phyloP scores from a whole-genome alignment of 2,329 filamentous ascomycete genomes.

The Colletotrichum simmondsii region DNA sequence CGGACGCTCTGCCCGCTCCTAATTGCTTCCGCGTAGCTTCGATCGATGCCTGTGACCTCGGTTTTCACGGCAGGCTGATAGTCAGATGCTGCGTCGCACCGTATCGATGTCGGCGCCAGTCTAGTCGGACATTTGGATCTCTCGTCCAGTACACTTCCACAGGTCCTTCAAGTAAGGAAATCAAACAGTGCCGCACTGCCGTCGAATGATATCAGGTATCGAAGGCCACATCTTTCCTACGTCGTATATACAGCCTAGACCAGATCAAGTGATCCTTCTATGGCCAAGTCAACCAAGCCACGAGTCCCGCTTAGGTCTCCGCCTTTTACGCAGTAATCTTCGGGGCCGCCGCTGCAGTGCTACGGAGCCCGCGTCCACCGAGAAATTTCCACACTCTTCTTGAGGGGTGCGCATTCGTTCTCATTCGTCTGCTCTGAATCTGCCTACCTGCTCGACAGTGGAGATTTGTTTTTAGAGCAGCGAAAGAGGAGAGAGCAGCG shows the following conservation, averaged over 20 bases:
- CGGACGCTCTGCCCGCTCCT: background rate
- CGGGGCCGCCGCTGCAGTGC: conserved; percentile 11
- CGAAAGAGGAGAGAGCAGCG: background rate
- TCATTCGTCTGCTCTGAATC: background rate
- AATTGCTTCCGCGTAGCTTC: background rate
- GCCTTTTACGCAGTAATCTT: background rate
- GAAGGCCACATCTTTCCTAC: background rate
- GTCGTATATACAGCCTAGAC: background rate
- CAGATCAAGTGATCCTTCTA: conserved; percentile 5
- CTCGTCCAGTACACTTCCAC: too few species aligned
- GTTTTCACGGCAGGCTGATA: background rate
- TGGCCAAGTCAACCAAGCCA: conserved; percentile 1
- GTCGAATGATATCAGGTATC: background rate
- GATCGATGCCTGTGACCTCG: background rate
- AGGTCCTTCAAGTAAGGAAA: background rate
- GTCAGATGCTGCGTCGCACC: background rate
- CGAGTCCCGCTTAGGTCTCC: background rate
- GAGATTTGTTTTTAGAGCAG: background rate
- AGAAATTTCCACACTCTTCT: background rate
- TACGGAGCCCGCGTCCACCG: conserved; percentile 5
- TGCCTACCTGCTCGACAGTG: too few species aligned
- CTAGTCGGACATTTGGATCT: background rate
- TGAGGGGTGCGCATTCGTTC: background rate
- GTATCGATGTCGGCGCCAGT: background rate
- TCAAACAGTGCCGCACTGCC: background rate